Conservation (phyloP, 2,329 filamentous ascomycete genomes). For the Fusarium lyarnte region DNA sequence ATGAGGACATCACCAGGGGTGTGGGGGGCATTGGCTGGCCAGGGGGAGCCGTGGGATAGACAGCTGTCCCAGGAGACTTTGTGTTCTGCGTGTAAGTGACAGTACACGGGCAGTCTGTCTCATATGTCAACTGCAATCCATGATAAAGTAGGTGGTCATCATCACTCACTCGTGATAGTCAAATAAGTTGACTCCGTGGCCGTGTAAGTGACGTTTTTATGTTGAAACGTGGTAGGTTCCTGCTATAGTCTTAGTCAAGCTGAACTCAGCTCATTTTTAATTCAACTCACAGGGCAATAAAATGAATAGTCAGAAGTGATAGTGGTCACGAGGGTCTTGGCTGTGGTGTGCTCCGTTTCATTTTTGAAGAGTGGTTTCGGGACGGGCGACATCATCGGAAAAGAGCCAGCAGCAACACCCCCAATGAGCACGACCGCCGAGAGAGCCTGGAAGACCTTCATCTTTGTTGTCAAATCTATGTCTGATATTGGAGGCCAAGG, state of each 20-base stretch:
- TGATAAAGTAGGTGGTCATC: background rate
- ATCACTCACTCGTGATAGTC: constrained; percentile 56
- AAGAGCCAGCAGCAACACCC: background rate
- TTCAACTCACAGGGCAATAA: constrained; percentile 54
- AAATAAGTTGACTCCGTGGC: constrained; percentile 54
- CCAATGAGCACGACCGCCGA: constrained; percentile 9
- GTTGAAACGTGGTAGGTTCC: constrained; percentile 48
- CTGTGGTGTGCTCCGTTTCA: constrained; percentile 5
- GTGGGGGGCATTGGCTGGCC: background rate
- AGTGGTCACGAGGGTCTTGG: constrained; percentile 47
- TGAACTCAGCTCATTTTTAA: too few relatives aligned
- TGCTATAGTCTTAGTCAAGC: constrained; percentile 11
- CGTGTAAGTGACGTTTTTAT: constrained; percentile 56
- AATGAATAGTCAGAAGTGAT: constrained; percentile 52
- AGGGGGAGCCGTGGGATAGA: constrained; percentile 1
- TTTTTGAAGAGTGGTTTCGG: background rate
- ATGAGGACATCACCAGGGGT: background rate
- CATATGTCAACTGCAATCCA: constrained; percentile 36
- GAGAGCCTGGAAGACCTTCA: constrained; percentile 7
- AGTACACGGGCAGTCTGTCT: constrained; percentile 59
- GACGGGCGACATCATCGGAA: background rate
- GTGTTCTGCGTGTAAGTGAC: constrained; percentile 44
- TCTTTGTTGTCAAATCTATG: background rate
- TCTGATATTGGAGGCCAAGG: background rate
- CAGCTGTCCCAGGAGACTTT: background rate